Base-by-base conservation (phyloP, 2,329 filamentous ascomycete genomes). In the Clonostachys solani region DNA sequence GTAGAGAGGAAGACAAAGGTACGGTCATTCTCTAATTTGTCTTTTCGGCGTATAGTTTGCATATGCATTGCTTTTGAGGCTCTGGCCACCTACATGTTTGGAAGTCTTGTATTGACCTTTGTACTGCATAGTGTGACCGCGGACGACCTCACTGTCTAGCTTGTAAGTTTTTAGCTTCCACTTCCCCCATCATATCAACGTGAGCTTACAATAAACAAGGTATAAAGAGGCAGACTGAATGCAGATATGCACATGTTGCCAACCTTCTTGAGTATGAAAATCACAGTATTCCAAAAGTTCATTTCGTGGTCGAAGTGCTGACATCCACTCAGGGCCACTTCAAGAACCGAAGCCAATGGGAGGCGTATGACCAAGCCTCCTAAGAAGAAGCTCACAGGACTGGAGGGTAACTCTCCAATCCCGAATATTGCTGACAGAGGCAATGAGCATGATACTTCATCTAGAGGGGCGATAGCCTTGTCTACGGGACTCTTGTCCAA, bases 1-100 rank as follows among this genome's bases (percentile, higher is more conserved):
- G 88, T 92, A 18, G 86, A 90, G 67, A 75, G 87, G 55, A 92
- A 92, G 69, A 92, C 87, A 19, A 92, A 89, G 75, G 86, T 86
- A 62, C 54, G 77, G 66, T 47, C 34, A 12, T 17, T 13, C 15
- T 12, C 16, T n/a, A 19, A 19, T 18, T 17, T 19, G 17, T 17
- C 40, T 41, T 41, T 13, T 18, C 18, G 23, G 16, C 13, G 40
- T 17, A 12, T 18, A 19, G 40, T 15, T 17, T 33, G 12, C 42
- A 34, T n/a, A 12, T 5, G n/a, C 33, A 12, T 33, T 45, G 35
- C 17, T 19, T 12, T 8, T 18, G 15, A n/a, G 8, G 36, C 36
- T 38, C 36, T 38, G 10, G 15, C 10, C 16, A n/a, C 16, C 19
- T 17, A 3, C 40, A 42, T n/a, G 9, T 18, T 5, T 16, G 16